Conservation (phyloP, 768 basidiomycete species). For the Gymnopilus dilepis region DNA sequence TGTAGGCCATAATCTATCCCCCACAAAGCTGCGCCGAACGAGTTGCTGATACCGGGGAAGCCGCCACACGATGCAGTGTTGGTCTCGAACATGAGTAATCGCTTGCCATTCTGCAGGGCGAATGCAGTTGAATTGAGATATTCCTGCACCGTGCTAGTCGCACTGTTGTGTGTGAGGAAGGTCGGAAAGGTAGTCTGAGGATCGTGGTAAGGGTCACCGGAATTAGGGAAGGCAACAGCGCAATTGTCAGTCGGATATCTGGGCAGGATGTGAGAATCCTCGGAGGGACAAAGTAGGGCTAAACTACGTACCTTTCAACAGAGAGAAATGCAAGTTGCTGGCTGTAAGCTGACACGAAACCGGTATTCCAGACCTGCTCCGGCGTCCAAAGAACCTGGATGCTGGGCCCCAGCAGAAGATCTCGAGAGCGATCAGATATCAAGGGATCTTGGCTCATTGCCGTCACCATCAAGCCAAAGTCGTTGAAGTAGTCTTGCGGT, state of each 20-base stretch:
- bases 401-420: slow-evolving; percentile 60
- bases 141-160: slow-evolving; percentile 49
- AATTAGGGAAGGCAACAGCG: slow-evolving; percentile 49
- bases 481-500: slow-evolving; percentile 45
- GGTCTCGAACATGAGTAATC: slow-evolving; percentile 65
- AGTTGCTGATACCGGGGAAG: slow-evolving; percentile 65
- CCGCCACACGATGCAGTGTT: slow-evolving; percentile 75
- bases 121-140: slow-evolving; percentile 56
- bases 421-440: slow-evolving; percentile 17
- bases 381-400: slow-evolving; percentile 59
- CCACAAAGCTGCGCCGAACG: slow-evolving; percentile 70
- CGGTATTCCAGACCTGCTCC: slow-evolving; percentile 50
- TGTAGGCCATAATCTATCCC: slow-evolving; percentile 65
- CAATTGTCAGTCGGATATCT: slow-evolving; percentile 60
- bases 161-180: slow-evolving; percentile 68
- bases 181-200: slow-evolving; percentile 54
- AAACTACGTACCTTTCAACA: slow-evolving; percentile 65
- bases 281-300: background rate
- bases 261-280: background rate
- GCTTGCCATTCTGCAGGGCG: slow-evolving; percentile 48
- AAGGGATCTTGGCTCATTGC: slow-evolving; percentile 24
- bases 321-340: slow-evolving; percentile 47
- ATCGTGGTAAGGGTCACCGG: slow-evolving; percentile 34
- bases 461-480: background rate
- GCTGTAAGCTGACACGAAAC: slow-evolving; percentile 47